Evolutionary conservation across 805 yeast genomes (phyloP).

Genomic region (Wickerhamomyces chaumierensis): DNA sequence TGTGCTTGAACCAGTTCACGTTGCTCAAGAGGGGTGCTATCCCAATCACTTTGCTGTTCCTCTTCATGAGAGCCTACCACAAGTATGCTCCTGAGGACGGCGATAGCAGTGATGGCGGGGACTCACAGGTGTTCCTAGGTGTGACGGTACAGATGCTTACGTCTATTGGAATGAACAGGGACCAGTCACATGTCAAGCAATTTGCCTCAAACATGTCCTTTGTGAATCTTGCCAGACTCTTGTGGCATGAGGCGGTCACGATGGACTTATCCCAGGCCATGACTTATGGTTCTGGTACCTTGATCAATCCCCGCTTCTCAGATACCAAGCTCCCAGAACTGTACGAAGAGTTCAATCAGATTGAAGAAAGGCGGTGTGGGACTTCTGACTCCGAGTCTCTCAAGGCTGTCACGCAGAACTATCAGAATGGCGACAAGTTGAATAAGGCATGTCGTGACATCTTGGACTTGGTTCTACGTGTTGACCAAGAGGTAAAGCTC

Average conservation of each 20-base stretch:
- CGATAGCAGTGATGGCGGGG: constrained; percentile 43
- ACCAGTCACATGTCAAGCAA: constrained; percentile 29
- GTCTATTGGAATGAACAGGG: constrained; percentile 48
- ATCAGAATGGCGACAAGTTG: constrained; percentile 20
- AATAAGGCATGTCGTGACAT: constrained; percentile 23
- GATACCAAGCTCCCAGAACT: constrained; percentile 41
- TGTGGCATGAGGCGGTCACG: constrained; percentile 42
- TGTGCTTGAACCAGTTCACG: constrained; percentile 45
- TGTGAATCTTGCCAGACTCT: constrained; percentile 43
- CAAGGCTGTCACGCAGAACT: constrained; percentile 24
- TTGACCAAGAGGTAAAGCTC: constrained; percentile 27
- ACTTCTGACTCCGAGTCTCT: constrained; percentile 28
- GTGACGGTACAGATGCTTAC: constrained; percentile 43
- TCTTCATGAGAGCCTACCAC: constrained; percentile 39
- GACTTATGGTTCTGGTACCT: constrained; percentile 35
- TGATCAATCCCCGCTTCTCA: constrained; percentile 27
- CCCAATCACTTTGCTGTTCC: constrained; percentile 41
- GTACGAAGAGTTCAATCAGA: too few species aligned
- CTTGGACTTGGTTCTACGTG: constrained; percentile 27
- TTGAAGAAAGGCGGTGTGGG: constrained; percentile 23
- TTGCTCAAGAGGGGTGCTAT: constrained; percentile 36
- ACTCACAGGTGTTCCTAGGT: constrained; percentile 36
- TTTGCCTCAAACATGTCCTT: constrained; percentile 14
- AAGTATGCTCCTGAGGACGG: constrained; percentile 45
- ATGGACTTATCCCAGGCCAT: constrained; percentile 34